Base-by-base conservation (phyloP, 75 land plant species). In the Cupressus sempervirens region DNA sequence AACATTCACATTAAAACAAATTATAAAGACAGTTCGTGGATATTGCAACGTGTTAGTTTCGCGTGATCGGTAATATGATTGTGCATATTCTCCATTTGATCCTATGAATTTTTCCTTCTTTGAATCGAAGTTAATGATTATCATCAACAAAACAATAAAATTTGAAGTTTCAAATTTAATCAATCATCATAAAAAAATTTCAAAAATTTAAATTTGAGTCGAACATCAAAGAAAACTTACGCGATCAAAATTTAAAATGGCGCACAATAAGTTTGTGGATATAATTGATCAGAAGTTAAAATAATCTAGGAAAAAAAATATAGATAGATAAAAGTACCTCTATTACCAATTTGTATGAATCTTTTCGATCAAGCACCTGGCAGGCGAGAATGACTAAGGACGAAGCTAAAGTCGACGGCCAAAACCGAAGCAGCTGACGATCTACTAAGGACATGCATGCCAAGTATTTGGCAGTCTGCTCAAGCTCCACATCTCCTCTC, bases 361-460 rank as follows among this genome's bases (percentile, higher is more conserved):
- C 14, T 18, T 88, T 84, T 43, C 75, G 83, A 50, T 85, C 62
- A 45, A 86, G 81, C 38, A 85, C 84, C 23, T 86, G 32, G 53
- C 86, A 89, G 77, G 91, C 90, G 34, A 92, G 87, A 34, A 92
- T 85, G 36, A 91, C 94, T 3, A 92, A 48, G 3, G 86, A 89
- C 41, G 95, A 93, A 70, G 95, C 92, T 16, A 94, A 87, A 14
- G 90, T 92, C 40, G 95, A 94, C 0, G 92, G 93, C 91, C 90
- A 88, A 81, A 83, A 94, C 45, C 85, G 54, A 0, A 94, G 87
- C 84, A 89, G 86, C 62, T 89, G 86, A 38, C 90, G 88, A 81
- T 89, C 90, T 6, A 89, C 70, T 18, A 94, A 81, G 2, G 94
- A 88, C 11, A 91, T 83, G 40, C 88, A 84, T 3, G 91, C 93